Evolutionary conservation across 2,329 filamentous ascomycete species (phyloP), one percentile per base, ranked within the genome.

Genomic region (Dissoconium aciculare): DNA sequence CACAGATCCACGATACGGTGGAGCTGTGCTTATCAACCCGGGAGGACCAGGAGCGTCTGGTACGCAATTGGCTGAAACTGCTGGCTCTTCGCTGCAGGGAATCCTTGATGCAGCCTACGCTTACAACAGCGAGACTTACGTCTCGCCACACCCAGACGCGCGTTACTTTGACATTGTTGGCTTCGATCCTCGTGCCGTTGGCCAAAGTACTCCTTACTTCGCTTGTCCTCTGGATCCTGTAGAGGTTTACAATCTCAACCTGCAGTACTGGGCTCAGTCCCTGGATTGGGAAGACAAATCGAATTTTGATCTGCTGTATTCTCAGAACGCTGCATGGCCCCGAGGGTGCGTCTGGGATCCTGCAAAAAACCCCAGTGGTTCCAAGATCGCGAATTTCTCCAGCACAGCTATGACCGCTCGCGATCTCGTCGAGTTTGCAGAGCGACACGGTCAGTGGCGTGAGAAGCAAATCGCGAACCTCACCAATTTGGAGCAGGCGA

Each of bases 371-470:
- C n/a, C n/a, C n/a, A n/a, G n/a, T n/a, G n/a, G n/a, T n/a, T n/a
- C n/a, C n/a, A n/a, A n/a, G n/a, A n/a, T n/a, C n/a, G n/a, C n/a
- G n/a, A 26, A 54, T 52, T 38, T 58, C 39, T 45, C 59, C 33
- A 30, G 21, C 11, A 64, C 62, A 0, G 56, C 59, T 4, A 55
- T 54, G 15, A 57, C 61, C 3, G 60, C 56, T 2, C 46, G 54
- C 23, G 61, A 65, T 33, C 62, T 65, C 57, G 41, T 63, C 6
- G 53, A 57, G 17, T 55, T 64, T 21, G 47, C 56, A 5, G 61
- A 65, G 34, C n/a, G 21, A 16, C 32, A 34, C 25, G 32, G 19
- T 52, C 56, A 29, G 53, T 37, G 31, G 36, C 37, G 24, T 31
- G 36, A 35, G 27, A 31, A n/a, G 27, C 32, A 15, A 11, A 46